A percentile compares a stretch with the other conserved stretches of the same genome.
phyloP scores from a whole-genome alignment of 2,329 filamentous ascomycete species.

The Lecanicillium sp. region DNA sequence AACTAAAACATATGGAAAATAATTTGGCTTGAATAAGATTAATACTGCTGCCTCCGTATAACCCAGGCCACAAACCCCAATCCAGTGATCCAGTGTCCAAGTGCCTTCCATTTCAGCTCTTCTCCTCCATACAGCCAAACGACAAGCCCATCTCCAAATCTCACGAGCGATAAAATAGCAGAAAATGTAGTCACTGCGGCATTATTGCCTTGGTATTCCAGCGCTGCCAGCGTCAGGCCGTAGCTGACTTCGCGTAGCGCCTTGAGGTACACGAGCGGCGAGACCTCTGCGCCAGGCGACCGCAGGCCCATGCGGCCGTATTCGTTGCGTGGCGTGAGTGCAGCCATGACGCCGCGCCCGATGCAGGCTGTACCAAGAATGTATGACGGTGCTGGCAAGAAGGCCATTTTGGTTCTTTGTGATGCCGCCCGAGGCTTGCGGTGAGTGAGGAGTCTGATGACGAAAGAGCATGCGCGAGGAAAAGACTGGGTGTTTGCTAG shows the following conservation, averaged over 20 bases:
- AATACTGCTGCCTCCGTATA: conserved; percentile 12
- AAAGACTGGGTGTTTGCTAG: too few species aligned
- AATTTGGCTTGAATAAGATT: too few species aligned
- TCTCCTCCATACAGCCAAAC: conserved; percentile 23
- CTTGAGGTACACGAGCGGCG: conserved; percentile 27
- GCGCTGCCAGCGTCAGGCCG: conserved; percentile 18
- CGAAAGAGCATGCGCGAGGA: too few species aligned
- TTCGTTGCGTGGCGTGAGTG: conserved; percentile 15
- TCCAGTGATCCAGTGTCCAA: conserved; percentile 19
- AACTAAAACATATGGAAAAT: too few species aligned
- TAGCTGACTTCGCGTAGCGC: conserved; percentile 24
- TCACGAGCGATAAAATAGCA: conserved; percentile 19
- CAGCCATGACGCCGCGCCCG: conserved; percentile 17
- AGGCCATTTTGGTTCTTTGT: conserved; percentile 10
- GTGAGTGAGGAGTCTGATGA: too few species aligned
- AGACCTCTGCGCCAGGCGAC: conserved; percentile 8
- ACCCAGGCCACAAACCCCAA: conserved; percentile 18
- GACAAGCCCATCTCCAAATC: conserved; percentile 22
- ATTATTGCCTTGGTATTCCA: conserved; percentile 21
- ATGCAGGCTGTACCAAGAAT: conserved; percentile 16
- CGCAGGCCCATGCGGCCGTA: conserved; percentile 16
- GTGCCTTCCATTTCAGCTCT: conserved; percentile 13
- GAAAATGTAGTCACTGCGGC: conserved; percentile 20
- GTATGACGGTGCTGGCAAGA: conserved; percentile 16
- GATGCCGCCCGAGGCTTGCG: too few species aligned